A percentile compares a stretch with the other conserved stretches of the same genome.
Conservation (phyloP, 768 basidiomycete genomes). For the Xerocomellus chrysenteron region DNA sequence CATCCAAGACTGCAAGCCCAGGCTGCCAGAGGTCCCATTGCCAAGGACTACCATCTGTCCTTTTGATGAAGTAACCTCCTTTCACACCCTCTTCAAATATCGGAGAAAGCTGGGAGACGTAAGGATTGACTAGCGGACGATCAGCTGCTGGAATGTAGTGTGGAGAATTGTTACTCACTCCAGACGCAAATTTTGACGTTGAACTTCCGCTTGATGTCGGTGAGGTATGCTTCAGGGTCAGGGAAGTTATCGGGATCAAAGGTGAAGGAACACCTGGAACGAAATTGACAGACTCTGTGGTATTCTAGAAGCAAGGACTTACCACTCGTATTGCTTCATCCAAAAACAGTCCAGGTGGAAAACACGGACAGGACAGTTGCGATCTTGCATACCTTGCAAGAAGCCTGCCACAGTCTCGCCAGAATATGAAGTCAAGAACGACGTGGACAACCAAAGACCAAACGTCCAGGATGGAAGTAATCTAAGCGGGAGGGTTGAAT, state of each 20-base stretch:
- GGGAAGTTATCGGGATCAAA: conserved; percentile 79
- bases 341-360: conserved; percentile 80
- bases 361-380: conserved; percentile 62
- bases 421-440: conserved; percentile 71
- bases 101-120: conserved; percentile 66
- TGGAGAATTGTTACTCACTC: conserved; percentile 41
- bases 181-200: conserved; percentile 73
- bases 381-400: conserved; percentile 67
- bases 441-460: conserved; percentile 76
- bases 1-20: conserved; percentile 61
- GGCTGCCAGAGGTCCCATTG: conserved; percentile 73
- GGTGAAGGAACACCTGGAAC: conserved; percentile 65
- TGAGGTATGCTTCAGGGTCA: conserved; percentile 61
- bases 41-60: conserved; percentile 65
- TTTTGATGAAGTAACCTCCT: conserved; percentile 69
- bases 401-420: conserved; percentile 67
- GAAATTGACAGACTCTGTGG: conserved; percentile 10
- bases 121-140: conserved; percentile 57
- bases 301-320: conserved; percentile 10
- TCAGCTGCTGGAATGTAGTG: conserved; percentile 1
- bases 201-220: conserved; percentile 59
- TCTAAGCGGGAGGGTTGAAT: conserved; percentile 33
- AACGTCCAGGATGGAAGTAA: conserved; percentile 73
- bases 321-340: conserved; percentile 74
- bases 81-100: conserved; percentile 68